Evolutionary conservation across 2,329 filamentous ascomycete species (phyloP), one percentile per base, ranked within the genome.

Genomic region (Nannizziopsis barbatae): DNA sequence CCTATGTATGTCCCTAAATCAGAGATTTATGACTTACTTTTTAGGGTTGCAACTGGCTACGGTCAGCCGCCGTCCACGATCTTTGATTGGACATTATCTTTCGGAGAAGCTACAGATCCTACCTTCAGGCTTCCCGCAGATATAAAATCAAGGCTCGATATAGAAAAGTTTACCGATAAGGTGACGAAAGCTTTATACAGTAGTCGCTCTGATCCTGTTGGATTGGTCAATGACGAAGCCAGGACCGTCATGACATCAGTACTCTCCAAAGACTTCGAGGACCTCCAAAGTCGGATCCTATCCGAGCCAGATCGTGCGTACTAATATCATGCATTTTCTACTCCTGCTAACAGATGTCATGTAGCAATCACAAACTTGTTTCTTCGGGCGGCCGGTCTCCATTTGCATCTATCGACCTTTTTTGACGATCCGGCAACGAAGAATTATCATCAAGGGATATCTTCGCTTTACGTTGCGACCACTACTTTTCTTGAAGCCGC

Each of bases 1-100:
- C 20, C 10, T 8, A 38, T 17, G 68, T 57, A 2, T 44, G 27
- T 36, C 4, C 31, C 20, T 7, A 12, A 20, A 6, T 20, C 46
- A 40, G 27, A 43, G 38, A 32, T 38, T 14, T 10, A 12, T 11
- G 10, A 33, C 37, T 49, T 5, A 40, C 32, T 42, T 27, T 45
- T 18, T 36, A 79, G 75, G 45, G 77, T 83, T 50, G 77, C 77
- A 12, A 83, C 78, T n/a, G 77, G 78, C n/a, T 78, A 81, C 58
- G 80, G 80, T 9, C 78, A 82, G 58, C 80, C 80, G 14, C 76
- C 80, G 12, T 74, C 75, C 52, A 81, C 75, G 32, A 67, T 73
- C 45, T 82, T 75, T 62, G 80, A 76, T 58, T 81, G 71, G 67
- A 81, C 73, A 3, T 67, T 76, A 33, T 69, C 65, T 12, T 65